Conservation (phyloP, 805 yeast species). For the Candida boleticola region DNA sequence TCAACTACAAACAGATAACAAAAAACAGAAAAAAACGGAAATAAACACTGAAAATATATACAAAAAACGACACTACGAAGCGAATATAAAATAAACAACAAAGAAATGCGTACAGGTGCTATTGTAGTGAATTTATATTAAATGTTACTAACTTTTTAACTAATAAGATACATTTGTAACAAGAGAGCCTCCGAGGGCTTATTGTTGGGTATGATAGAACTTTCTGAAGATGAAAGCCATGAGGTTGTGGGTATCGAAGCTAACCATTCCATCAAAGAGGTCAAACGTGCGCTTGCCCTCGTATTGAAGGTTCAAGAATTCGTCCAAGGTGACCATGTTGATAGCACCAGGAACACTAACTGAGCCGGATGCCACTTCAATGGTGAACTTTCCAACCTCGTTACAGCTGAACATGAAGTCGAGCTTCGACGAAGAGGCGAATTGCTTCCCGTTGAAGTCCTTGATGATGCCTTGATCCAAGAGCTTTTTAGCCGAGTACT, state of each 20-base stretch:
- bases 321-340: constrained; percentile 62
- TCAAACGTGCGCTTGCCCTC: constrained; percentile 55
- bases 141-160: background rate
- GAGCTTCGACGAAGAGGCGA: constrained; percentile 59
- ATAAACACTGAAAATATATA: background rate
- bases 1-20: background rate
- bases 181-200: too few species aligned
- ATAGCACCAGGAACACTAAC: constrained; percentile 63
- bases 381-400: constrained; percentile 63
- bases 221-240: constrained; percentile 69
- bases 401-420: constrained; percentile 76
- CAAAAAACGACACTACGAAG: background rate
- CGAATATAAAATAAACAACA: background rate
- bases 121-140: too few species aligned
- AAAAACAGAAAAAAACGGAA: background rate
- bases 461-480: constrained; percentile 68
- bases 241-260: constrained; percentile 65
- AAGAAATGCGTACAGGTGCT: too few species aligned
- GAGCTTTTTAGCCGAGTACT: constrained; percentile 72
- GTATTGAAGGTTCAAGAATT: constrained; percentile 70
- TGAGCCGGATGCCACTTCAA: constrained; percentile 74
- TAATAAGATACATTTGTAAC: too few species aligned
- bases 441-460: constrained; percentile 47
- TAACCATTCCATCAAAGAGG: constrained; percentile 66
- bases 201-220: constrained; percentile 77